These are phyloP conservation scores for Colletotrichum navitas DNA, from an alignment of 2,329 filamentous ascomycete species.

Conservation along the genomic window DNA sequence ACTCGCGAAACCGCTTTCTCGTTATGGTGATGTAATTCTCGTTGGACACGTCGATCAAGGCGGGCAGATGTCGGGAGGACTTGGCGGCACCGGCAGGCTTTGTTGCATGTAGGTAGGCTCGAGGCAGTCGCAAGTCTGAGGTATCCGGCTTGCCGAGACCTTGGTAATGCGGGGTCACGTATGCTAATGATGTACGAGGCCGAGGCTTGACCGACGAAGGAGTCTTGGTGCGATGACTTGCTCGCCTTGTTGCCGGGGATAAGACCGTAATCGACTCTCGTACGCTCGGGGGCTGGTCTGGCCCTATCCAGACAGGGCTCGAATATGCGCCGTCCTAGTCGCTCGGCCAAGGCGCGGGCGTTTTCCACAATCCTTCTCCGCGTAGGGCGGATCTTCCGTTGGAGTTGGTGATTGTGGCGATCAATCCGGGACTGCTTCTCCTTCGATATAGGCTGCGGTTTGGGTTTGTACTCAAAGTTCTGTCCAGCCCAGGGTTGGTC, in stretches of 20 bases:
- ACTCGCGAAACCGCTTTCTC: background rate
- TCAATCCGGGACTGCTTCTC: background rate
- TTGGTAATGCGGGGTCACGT: background rate
- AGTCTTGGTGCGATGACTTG: background rate
- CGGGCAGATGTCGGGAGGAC: background rate
- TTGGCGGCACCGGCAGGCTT: background rate
- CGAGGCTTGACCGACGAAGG: background rate
- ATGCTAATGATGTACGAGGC: background rate
- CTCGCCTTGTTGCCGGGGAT: background rate
- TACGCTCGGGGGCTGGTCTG: background rate
- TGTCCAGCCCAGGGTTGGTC: background rate
- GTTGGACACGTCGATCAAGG: background rate
- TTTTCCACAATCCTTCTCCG: background rate
- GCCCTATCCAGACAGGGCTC: background rate
- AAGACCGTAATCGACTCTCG: background rate
- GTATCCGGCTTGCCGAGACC: conserved; percentile 16
- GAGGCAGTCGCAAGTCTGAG: background rate
- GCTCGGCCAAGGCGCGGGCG: background rate
- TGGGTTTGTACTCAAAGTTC: too few species aligned
- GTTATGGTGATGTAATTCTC: background rate
- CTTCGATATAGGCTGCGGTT: background rate
- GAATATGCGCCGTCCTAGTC: background rate
- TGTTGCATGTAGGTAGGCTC: background rate
- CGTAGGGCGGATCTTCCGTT: background rate
- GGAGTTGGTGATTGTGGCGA: background rate